Evolutionary conservation across 2,329 filamentous ascomycete species (phyloP).

Genomic region (Westerdykella sp.): DNA sequence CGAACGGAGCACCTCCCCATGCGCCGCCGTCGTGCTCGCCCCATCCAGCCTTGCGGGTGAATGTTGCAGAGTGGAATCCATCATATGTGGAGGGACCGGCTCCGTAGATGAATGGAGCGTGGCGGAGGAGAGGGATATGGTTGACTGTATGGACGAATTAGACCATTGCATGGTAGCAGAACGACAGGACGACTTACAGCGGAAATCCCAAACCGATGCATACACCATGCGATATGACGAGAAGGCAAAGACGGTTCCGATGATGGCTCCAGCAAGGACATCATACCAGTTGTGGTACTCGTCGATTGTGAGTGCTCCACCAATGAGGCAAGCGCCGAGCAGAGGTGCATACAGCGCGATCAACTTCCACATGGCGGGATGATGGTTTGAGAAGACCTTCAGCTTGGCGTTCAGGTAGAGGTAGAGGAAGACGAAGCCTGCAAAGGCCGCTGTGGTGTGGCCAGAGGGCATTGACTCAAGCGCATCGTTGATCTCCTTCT

Average conservation of each 20-base stretch:
- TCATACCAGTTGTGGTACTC: conserved; percentile 74
- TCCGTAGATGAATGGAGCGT: conserved; percentile 50
- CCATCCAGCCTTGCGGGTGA: conserved; percentile 57
- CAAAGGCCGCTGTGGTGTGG: conserved; percentile 67
- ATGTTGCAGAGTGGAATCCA: conserved; percentile 50
- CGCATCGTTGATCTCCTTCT: conserved; percentile 58
- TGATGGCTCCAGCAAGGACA: conserved; percentile 58
- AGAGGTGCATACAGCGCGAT: conserved; percentile 59
- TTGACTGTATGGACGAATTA: conserved; percentile 32
- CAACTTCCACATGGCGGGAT: conserved; percentile 69
- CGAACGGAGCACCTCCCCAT: conserved; percentile 39
- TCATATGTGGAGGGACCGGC: conserved; percentile 34
- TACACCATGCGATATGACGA: conserved; percentile 62
- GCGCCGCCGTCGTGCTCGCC: conserved; percentile 41
- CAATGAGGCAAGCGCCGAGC: conserved; percentile 62
- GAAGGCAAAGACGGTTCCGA: conserved; percentile 61
- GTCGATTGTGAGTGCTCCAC: conserved; percentile 62
- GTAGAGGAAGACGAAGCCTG: conserved; percentile 63
- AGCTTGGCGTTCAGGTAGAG: conserved; percentile 74
- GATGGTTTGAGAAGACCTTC: conserved; percentile 67
- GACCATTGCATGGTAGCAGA: neutral
- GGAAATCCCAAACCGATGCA: conserved; percentile 62
- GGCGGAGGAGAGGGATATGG: conserved; percentile 59
- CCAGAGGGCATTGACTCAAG: conserved; percentile 68
- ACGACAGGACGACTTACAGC: conserved; percentile 34